phyloP scores from a whole-genome alignment of 2,329 filamentous ascomycete genomes.

The Exophiala viscosa region DNA sequence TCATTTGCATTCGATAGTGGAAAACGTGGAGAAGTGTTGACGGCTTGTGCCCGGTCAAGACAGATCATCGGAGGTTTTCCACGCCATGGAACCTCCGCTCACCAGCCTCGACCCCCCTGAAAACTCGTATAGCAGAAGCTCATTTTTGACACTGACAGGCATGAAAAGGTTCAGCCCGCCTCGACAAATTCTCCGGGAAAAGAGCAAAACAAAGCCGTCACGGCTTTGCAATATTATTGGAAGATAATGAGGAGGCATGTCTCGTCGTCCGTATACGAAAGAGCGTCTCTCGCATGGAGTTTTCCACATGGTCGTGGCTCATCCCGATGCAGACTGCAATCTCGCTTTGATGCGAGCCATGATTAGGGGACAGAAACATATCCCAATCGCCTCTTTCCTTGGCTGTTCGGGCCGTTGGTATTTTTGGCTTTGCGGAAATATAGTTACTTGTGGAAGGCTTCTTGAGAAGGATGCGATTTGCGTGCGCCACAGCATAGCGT shows the following conservation, averaged over 20 bases:
- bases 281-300: background rate
- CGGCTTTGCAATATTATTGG: too few species aligned
- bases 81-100: background rate
- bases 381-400: too few species aligned
- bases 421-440: too few species aligned
- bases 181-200: background rate
- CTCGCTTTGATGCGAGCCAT: background rate
- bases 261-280: too few species aligned
- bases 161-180: constrained; percentile 60
- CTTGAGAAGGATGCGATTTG: too few species aligned
- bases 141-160: constrained; percentile 81
- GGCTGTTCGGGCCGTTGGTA: too few species aligned
- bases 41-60: background rate
- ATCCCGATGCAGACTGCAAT: background rate
- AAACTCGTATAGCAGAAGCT: constrained; percentile 71
- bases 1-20: constrained; percentile 24
- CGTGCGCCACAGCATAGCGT: too few species aligned
- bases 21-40: constrained; percentile 5
- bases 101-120: background rate
- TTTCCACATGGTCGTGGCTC: background rate
- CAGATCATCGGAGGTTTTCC: constrained; percentile 15
- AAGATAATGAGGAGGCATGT: too few species aligned
- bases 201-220: background rate
- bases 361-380: background rate
- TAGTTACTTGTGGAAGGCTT: too few species aligned